phyloP scores from a whole-genome alignment of 2,329 filamentous ascomycete genomes.

The Clonostachys rosea region DNA sequence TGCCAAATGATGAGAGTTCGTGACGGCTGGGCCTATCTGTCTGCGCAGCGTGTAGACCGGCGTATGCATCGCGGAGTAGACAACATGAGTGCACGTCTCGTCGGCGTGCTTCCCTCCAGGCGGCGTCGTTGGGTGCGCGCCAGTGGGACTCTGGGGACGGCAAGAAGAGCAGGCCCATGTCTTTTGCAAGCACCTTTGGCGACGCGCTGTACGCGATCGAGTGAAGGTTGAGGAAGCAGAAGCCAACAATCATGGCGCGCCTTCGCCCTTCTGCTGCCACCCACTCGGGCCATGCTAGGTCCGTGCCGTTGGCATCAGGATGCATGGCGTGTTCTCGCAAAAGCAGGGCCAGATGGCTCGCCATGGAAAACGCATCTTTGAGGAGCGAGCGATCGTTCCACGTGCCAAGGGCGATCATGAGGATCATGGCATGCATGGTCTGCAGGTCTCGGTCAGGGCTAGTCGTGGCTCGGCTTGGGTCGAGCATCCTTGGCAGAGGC shows the following conservation, averaged over 20 bases:
- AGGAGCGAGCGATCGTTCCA: background rate
- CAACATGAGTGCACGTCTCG: background rate
- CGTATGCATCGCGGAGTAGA: background rate
- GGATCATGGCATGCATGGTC: background rate
- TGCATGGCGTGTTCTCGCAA: no score
- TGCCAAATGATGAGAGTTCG: background rate
- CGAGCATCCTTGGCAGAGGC: no score
- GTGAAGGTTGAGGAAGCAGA: slow-evolving; percentile 59
- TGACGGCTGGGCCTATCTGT: background rate
- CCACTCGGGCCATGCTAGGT: slow-evolving; percentile 49
- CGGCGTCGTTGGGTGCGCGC: background rate
- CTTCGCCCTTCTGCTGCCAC: slow-evolving; percentile 50
- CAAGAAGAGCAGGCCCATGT: slow-evolving; percentile 31
- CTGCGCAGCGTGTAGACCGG: background rate
- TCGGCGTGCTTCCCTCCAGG: background rate
- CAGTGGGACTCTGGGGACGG: background rate
- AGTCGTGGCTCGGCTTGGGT: no score
- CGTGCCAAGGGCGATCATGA: background rate
- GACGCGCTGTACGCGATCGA: slow-evolving; percentile 59
- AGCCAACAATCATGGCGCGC: slow-evolving; percentile 56
- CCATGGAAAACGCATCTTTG: no score
- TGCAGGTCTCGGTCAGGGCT: background rate
- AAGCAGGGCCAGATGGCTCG: no score
- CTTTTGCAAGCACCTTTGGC: slow-evolving; percentile 52
- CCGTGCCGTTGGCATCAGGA: no score